Base-by-base conservation (phyloP, 371 early-diverging fungal species). In the Basidiobolus meristosporus region DNA sequence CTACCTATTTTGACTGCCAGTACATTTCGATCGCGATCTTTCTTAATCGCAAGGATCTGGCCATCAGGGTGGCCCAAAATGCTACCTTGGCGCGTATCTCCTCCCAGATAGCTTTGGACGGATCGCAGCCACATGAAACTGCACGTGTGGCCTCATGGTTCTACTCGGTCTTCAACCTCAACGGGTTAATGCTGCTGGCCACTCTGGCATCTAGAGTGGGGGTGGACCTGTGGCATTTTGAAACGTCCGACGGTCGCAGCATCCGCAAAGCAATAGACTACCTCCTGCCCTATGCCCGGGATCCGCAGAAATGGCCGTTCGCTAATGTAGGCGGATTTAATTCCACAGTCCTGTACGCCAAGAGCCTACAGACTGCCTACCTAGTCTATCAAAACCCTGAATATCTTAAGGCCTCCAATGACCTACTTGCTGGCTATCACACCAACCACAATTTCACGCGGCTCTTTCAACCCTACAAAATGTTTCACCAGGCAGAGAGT, bases 261-360 rank as follows among this genome's bases (percentile, higher is more conserved):
- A 50, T 63, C 22, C 52, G 53, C 26, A 44, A 45, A 30, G 68
- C 68, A 0, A 31, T 70, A 31, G 63, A 70, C 32, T 68, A 49
- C 42, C 35, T 70, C 47, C 31, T 65, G 21, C 62, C 65, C 0
- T 56, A 52, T 48, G 60, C 63, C 7, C 30, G 26, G 20, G 32
- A 34, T 34, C 34, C 15, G 11, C 34, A 34, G 12, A 11, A 32
- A 6, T 41, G 42, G 42, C 34, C 42, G 7, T 15, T n/a, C 12
- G 10, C 10, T 15, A 41, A 41, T 34, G 33, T 41, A 12, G 30
- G 30, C 26, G 42, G 35, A 9, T 41, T 41, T 34, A 30, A 41
- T 17, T 18, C 26, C 15, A 41, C 32, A 17, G 42, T 34, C 35
- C 35, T 17, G 3, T 26, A 26, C 35, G 42, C 35, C 16, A 41